Evolutionary conservation across 1,139 yeast species (phyloP).

Genomic region (Tardiomyces digboiensis): DNA sequence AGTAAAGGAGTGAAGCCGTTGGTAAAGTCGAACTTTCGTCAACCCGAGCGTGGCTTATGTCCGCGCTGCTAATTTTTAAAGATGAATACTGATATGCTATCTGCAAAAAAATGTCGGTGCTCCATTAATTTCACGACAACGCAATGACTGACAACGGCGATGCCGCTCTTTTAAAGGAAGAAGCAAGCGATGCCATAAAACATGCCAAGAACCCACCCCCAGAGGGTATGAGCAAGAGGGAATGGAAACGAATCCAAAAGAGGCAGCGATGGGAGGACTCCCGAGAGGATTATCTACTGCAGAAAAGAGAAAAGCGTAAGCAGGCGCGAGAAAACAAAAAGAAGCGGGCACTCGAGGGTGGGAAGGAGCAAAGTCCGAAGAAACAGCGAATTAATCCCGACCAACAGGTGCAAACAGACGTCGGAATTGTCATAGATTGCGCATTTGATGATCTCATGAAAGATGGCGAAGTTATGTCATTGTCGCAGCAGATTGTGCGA

Average conservation of each 20-base stretch:
- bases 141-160: background rate
- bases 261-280: slow-evolving; percentile 53
- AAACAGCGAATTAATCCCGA: slow-evolving; percentile 1
- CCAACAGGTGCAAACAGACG: slow-evolving; percentile 9
- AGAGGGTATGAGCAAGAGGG: slow-evolving; percentile 77
- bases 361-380: slow-evolving; percentile 10
- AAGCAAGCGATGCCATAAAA: background rate
- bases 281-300: slow-evolving; percentile 45
- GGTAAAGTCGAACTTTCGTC: no score
- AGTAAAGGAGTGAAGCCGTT: no score
- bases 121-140: no score
- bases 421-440: slow-evolving; percentile 69
- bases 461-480: slow-evolving; percentile 61
- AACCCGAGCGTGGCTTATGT: no score
- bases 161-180: background rate
- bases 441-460: slow-evolving; percentile 86
- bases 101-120: no score
- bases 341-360: slow-evolving; percentile 8
- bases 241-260: slow-evolving; percentile 66
- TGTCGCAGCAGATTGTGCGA: slow-evolving; percentile 74
- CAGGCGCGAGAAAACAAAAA: slow-evolving; percentile 16
- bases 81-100: no score
- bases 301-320: slow-evolving; percentile 43
- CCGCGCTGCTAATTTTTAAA: no score
- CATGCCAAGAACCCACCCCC: slow-evolving; percentile 29